phyloP scores from a whole-genome alignment of 78 protist genomes.

The Capsaspora owczarzaki region DNA sequence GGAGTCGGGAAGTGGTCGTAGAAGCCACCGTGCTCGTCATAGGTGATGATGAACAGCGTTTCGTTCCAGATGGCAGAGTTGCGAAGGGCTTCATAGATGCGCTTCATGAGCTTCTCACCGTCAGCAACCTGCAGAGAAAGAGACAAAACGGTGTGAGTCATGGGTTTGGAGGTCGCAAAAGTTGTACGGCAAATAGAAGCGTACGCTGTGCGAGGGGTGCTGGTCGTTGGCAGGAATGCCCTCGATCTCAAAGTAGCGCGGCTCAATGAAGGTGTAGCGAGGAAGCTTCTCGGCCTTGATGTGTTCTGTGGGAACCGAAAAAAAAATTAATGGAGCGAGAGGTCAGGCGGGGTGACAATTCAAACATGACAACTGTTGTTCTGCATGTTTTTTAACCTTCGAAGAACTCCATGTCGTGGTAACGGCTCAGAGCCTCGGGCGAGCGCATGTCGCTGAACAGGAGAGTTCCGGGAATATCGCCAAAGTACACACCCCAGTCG shows the following conservation, averaged over 20 bases:
- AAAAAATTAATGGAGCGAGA: no score
- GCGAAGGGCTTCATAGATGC: constrained; percentile 40
- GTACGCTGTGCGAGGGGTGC: constrained; percentile 43
- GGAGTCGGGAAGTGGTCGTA: constrained; percentile 49
- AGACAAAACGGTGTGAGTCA: no score
- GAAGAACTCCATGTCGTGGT: no score
- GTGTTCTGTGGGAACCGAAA: no score
- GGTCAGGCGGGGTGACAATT: no score
- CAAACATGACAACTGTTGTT: no score
- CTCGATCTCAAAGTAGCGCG: not conserved
- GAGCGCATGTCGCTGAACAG: not conserved
- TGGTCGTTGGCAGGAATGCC: not conserved
- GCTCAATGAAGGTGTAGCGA: not conserved
- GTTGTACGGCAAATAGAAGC: no score
- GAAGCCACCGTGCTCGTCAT: constrained; percentile 50
- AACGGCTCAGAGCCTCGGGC: no score
- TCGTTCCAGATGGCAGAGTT: constrained; percentile 23
- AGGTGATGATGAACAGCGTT: constrained; percentile 36
- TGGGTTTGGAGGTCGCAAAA: no score
- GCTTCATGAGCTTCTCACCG: constrained; percentile 30
- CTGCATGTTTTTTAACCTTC: no score
- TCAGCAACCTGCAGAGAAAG: no score
- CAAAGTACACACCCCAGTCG: not conserved
- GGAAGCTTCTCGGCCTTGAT: constrained; percentile 13
- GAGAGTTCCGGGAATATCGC: not conserved